These are phyloP conservation scores for Phytophthora constricta DNA, from an alignment of 352 stramenopile genomes.

Conservation along the genomic window DNA sequence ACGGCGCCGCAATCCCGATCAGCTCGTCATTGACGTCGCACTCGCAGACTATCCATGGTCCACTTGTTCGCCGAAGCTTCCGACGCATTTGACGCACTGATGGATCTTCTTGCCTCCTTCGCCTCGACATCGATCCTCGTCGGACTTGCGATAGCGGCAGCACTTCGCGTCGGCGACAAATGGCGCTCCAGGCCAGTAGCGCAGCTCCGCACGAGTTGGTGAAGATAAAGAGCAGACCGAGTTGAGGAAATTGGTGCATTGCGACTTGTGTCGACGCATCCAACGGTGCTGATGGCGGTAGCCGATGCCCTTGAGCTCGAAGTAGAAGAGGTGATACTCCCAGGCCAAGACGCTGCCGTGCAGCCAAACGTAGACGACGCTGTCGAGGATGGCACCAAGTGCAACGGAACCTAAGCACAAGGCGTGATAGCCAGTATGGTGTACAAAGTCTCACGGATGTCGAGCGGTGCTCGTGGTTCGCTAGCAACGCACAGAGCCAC, in stretches of 20 bases:
- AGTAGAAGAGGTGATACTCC: constrained; percentile 62
- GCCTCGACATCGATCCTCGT: no score
- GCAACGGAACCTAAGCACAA: constrained; percentile 49
- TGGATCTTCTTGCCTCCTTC: no score
- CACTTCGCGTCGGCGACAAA: no score
- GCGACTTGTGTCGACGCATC: constrained; percentile 33
- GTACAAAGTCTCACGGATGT: constrained; percentile 42
- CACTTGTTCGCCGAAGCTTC: not conserved
- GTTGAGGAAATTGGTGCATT: constrained; percentile 49
- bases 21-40: constrained; percentile 12
- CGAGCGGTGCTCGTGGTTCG: constrained; percentile 28
- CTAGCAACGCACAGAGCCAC: constrained; percentile 39
- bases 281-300: constrained; percentile 49
- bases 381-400: constrained; percentile 60
- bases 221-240: constrained; percentile 55
- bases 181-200: constrained; percentile 51
- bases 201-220: constrained; percentile 58
- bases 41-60: constrained; percentile 13
- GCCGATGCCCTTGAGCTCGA: constrained; percentile 49
- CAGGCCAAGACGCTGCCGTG: constrained; percentile 53
- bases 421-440: constrained; percentile 40
- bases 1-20: constrained; percentile 18
- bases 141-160: no score
- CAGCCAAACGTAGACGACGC: constrained; percentile 52
- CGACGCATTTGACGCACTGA: not conserved